Conservation (phyloP, 768 basidiomycete genomes). For the Suillus variegatus region DNA sequence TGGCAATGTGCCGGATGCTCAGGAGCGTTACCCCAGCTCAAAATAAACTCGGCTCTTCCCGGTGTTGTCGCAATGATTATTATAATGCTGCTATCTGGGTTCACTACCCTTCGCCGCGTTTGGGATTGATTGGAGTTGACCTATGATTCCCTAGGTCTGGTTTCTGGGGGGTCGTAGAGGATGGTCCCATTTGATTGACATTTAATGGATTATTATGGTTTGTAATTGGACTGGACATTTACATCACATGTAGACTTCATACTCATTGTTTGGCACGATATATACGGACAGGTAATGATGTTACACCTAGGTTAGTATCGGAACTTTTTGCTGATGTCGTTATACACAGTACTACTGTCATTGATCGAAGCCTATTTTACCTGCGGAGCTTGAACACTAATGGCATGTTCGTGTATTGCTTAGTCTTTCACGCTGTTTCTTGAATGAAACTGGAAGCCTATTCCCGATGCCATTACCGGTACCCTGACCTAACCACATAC, state of each 20-base stretch:
- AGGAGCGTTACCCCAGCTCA: constrained; percentile 31
- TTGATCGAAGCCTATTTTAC: background rate
- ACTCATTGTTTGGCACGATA: constrained; percentile 1
- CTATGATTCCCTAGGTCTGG: background rate
- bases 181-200: background rate
- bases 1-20: constrained; percentile 33
- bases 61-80: constrained; percentile 34
- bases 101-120: constrained; percentile 34
- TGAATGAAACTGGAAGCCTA: background rate
- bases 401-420: background rate
- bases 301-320: background rate
- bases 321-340: background rate
- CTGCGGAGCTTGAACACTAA: background rate
- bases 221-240: constrained; percentile 8
- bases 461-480: background rate
- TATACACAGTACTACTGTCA: background rate
- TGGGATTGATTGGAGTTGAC: constrained; percentile 21
- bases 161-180: background rate
- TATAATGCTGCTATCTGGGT: constrained; percentile 34
- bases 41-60: constrained; percentile 32
- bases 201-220: constrained; percentile 6
- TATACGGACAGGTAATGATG: constrained; percentile 1
- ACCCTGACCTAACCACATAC: background rate
- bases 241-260: constrained; percentile 5
- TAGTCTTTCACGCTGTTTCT: background rate